A percentile compares a stretch with the other conserved stretches of the same genome.
phyloP scores from a whole-genome alignment of 345 rosid genomes.

The Eutrema yunnanense region DNA sequence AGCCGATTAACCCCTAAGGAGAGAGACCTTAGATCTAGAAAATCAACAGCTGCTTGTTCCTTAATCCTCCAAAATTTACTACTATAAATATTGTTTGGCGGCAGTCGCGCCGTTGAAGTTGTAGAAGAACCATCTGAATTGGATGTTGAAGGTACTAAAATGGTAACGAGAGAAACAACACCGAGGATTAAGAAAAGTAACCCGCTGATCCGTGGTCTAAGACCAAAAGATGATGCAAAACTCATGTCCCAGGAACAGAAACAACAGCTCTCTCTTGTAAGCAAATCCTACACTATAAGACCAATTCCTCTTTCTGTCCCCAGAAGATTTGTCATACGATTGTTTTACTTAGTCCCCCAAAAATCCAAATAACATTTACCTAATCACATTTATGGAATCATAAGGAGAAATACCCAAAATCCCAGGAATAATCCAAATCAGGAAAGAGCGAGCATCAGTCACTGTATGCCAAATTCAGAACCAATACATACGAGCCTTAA shows the following conservation, averaged over 20 bases:
- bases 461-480: slow-evolving; percentile 6
- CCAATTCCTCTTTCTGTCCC: slow-evolving; percentile 20
- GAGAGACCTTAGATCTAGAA: slow-evolving; percentile 64
- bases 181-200: slow-evolving; percentile 55
- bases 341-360: slow-evolving; percentile 14
- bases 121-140: slow-evolving; percentile 43
- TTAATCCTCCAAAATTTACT: slow-evolving; percentile 76
- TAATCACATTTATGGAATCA: too few species aligned
- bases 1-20: slow-evolving; percentile 53
- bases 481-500: neutral
- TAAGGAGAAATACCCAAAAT: too few species aligned
- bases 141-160: slow-evolving; percentile 59
- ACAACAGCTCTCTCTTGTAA: neutral
- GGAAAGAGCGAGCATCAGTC: neutral
- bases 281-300: neutral
- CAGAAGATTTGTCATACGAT: slow-evolving; percentile 29
- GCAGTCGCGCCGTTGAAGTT: slow-evolving; percentile 28
- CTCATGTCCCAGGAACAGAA: slow-evolving; percentile 62
- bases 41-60: slow-evolving; percentile 79
- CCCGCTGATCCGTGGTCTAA: slow-evolving; percentile 59
- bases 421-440: neutral
- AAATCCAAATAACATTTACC: neutral
- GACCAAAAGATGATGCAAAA: slow-evolving; percentile 50
- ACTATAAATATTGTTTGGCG: slow-evolving; percentile 50
- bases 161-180: slow-evolving; percentile 56